Evolutionary conservation across 2,329 filamentous ascomycete genomes (phyloP), one percentile per base, ranked within the genome.

Genomic region (Shiraia bambusicola): DNA sequence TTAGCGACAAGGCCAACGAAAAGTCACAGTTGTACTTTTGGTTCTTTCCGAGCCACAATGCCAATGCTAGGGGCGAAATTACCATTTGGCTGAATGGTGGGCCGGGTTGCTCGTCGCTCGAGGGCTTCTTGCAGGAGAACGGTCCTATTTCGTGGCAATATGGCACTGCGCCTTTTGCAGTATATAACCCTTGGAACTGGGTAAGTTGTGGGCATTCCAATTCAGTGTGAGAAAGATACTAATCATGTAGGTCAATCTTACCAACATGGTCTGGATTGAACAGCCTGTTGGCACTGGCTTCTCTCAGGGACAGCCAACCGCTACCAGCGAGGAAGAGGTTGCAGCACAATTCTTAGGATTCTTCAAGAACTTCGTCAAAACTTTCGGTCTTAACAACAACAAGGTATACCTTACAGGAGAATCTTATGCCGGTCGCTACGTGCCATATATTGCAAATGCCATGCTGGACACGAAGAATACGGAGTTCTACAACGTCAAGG

Each of bases 221-320:
- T 27, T 27, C 12, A 29, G 14, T 29, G 14, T 11, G 28, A n/a
- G 11, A n/a, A 11, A 10, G 11, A 29, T 4, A n/a, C 12, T n/a
- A 14, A 38, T 46, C 30, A 42, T 5, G 8, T 15, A 22, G 19
- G 40, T 38, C n/a, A 85, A 85, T 36, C 68, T 92, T 26, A 87
- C 86, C 38, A 89, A 91, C 65, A 79, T 91, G 57, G 72, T 93
- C 33, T 93, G 83, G 80, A 76, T 87, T 7, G 86, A 88, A 56
- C 84, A 87, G 60, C 83, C 81, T 1, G 72, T 79, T 10, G 76
- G 77, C 22, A 86, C 85, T 0, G 87, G 87, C 11, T 91, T 87
- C 63, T 79, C 82, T 0, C 76, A 80, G 25, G 86, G 86, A 11
- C 78, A 69, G 0, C 74, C 81, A 3, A 86, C 78, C 0, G 84